A percentile compares a stretch with the other conserved stretches of the same genome.
phyloP scores from a whole-genome alignment of 2,329 filamentous ascomycete species.

The Aspergillus sp. region DNA sequence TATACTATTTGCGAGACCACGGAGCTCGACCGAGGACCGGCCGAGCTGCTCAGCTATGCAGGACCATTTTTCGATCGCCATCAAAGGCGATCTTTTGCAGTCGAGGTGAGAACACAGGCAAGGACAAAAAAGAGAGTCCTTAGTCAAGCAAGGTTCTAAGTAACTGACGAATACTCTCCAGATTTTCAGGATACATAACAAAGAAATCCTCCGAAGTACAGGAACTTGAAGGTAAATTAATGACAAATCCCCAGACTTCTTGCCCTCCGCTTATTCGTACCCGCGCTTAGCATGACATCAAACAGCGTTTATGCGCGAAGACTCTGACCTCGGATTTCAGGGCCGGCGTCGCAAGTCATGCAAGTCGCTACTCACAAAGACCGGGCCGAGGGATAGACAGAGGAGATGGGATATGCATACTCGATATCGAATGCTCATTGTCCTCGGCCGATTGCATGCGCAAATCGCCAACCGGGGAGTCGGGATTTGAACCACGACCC shows the following conservation, averaged over 20 bases:
- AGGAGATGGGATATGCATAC: neutral
- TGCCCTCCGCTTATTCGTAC: neutral
- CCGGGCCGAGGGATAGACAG: neutral
- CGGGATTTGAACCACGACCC: neutral
- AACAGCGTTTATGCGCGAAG: neutral
- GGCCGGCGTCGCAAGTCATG: neutral
- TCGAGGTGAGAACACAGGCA: neutral
- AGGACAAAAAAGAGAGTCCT: neutral
- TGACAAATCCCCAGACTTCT: neutral
- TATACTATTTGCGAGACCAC: neutral
- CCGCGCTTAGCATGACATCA: neutral
- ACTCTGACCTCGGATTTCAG: neutral
- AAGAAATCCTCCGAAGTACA: neutral
- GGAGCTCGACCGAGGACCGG: no score
- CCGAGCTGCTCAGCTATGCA: neutral
- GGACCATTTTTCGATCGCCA: neutral
- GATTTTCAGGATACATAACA: neutral
- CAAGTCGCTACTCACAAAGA: neutral
- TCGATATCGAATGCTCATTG: neutral
- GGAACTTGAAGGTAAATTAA: neutral
- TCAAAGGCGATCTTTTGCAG: neutral
- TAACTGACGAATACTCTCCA: conserved; percentile 1
- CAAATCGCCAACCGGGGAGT: neutral
- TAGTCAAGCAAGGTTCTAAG: neutral
- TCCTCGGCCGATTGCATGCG: neutral